Evolutionary conservation across 2,329 filamentous ascomycete species (phyloP).

Genomic region (Sclerotinia glacialis): DNA sequence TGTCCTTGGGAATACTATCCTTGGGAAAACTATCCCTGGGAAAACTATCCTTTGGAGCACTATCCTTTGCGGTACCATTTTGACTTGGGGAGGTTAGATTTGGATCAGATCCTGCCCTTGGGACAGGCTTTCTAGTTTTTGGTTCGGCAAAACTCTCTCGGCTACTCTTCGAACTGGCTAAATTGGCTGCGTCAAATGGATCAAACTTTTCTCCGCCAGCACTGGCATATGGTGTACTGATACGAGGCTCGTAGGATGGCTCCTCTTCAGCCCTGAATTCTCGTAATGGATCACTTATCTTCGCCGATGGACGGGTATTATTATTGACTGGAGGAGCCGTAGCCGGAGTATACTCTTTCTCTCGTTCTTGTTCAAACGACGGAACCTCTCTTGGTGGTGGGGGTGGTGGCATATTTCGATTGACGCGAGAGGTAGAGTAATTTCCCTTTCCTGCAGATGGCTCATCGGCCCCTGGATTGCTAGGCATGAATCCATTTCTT

Average conservation of each 20-base stretch:
- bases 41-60: constrained; percentile 22
- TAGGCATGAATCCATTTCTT: constrained; percentile 39
- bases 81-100: constrained; percentile 31
- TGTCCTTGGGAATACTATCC: constrained; percentile 11
- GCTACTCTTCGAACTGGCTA: constrained; percentile 38
- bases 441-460: constrained; percentile 36
- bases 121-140: constrained; percentile 24
- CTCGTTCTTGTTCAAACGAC: constrained; percentile 8
- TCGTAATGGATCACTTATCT: constrained; percentile 45
- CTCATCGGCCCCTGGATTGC: constrained; percentile 38
- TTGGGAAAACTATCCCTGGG: constrained; percentile 13
- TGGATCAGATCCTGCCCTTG: constrained; percentile 35
- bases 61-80: constrained; percentile 24
- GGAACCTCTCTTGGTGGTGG: constrained; percentile 30
- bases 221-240: constrained; percentile 56
- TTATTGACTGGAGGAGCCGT: constrained; percentile 13
- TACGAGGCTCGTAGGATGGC: constrained; percentile 47
- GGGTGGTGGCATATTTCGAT: constrained; percentile 30
- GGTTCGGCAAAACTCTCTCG: constrained; percentile 24
- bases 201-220: constrained; percentile 59
- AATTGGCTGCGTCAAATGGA: constrained; percentile 48
- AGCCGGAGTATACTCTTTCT: constrained; percentile 12
- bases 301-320: constrained; percentile 24
- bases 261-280: constrained; percentile 42
- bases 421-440: constrained; percentile 37